Evolutionary conservation across 2,329 filamentous ascomycete genomes (phyloP).

Genomic region (Hypoxylon rubiginosum): DNA sequence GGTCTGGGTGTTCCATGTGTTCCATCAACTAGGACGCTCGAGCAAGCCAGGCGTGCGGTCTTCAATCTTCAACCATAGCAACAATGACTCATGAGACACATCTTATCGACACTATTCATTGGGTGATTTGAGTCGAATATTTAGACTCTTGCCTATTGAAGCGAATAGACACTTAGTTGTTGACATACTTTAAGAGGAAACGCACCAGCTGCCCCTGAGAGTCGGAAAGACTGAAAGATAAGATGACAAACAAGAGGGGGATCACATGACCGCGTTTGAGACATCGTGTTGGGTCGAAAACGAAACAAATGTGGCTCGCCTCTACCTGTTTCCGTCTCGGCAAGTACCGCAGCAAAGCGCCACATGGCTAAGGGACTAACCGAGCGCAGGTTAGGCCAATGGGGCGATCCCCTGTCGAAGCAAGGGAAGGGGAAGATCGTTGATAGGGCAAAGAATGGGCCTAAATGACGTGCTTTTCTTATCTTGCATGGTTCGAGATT

Average conservation of each 20-base stretch:
- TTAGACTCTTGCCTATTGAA: background rate
- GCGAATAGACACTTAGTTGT: too few relatives aligned
- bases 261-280: background rate
- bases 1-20: too few relatives aligned
- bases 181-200: too few relatives aligned
- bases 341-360: constrained; percentile 25
- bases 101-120: background rate
- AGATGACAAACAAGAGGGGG: background rate
- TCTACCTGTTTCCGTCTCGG: constrained; percentile 30
- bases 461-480: constrained; percentile 40
- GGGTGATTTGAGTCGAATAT: background rate
- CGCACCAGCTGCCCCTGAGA: too few relatives aligned
- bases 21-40: too few relatives aligned
- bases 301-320: background rate
- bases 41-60: background rate
- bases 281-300: background rate
- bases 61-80: background rate
- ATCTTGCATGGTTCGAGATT: constrained; percentile 31
- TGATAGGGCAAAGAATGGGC: constrained; percentile 19
- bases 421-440: constrained; percentile 14
- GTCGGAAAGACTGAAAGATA: too few relatives aligned
- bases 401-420: background rate
- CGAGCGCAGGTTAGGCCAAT: constrained; percentile 8
- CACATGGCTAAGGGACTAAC: constrained; percentile 28
- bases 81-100: background rate